Conservation (phyloP, 768 basidiomycete genomes). For the Austroboletus eburneus region DNA sequence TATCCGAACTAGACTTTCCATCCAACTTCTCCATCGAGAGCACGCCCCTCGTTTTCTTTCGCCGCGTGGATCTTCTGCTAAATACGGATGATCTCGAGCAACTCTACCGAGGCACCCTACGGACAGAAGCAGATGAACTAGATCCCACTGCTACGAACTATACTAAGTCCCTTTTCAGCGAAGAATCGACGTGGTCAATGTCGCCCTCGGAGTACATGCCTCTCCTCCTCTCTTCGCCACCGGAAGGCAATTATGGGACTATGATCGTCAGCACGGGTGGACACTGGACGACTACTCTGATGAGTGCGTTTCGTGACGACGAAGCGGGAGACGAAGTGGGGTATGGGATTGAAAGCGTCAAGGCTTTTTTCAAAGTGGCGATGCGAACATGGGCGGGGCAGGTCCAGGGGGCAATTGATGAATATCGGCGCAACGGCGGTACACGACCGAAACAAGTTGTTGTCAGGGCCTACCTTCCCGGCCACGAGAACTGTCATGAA, state of each 20-base stretch:
- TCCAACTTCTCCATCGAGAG: constrained; percentile 47
- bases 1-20: constrained; percentile 40
- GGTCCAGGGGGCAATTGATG: constrained; percentile 44
- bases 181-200: constrained; percentile 52
- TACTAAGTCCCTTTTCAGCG: constrained; percentile 47
- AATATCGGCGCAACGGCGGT: constrained; percentile 29
- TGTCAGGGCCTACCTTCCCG: constrained; percentile 58
- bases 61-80: constrained; percentile 58
- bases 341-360: constrained; percentile 49
- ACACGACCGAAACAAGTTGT: constrained; percentile 42
- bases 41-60: constrained; percentile 64
- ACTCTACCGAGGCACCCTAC: constrained; percentile 35
- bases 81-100: constrained; percentile 43
- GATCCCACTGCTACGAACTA: constrained; percentile 12
- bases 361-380: constrained; percentile 55
- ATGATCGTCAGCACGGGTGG: constrained; percentile 62
- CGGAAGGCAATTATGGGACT: constrained; percentile 53
- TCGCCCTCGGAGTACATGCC: constrained; percentile 50
- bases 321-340: constrained; percentile 31
- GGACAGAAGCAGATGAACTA: constrained; percentile 14
- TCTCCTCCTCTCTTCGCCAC: constrained; percentile 42
- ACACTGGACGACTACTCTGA: constrained; percentile 62
- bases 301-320: constrained; percentile 39
- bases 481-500: constrained; percentile 63
- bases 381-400: constrained; percentile 51